These are phyloP conservation scores for Cicer cuneatum DNA, from an alignment of 306 rosid genomes.

Conservation along the genomic window DNA sequence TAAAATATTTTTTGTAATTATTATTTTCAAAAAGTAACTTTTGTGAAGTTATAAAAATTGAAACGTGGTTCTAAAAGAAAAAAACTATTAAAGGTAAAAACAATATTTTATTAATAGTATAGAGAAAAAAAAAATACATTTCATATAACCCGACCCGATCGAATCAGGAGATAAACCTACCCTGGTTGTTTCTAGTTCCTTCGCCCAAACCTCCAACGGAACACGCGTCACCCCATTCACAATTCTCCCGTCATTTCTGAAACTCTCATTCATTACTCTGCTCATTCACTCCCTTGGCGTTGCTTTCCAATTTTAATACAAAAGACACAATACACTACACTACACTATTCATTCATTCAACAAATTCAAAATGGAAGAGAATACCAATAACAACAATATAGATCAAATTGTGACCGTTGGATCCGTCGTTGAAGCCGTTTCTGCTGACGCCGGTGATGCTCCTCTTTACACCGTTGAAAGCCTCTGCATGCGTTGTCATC, in stretches of 20 bases:
- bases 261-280: not conserved
- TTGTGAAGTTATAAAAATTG: too few species aligned
- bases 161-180: not conserved
- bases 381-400: not conserved
- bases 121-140: too few species aligned
- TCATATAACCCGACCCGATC: not conserved
- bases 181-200: constrained; percentile 26
- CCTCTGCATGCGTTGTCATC: constrained; percentile 90
- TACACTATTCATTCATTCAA: too few species aligned
- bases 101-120: too few species aligned
- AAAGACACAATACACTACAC: too few species aligned
- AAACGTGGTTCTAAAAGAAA: too few species aligned
- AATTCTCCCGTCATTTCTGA: too few species aligned
- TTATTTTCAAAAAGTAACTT: too few species aligned
- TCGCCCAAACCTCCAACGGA: not conserved
- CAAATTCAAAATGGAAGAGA: constrained; percentile 41
- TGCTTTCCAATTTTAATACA: too few species aligned
- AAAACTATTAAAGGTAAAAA: too few species aligned
- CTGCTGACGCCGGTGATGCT: constrained; percentile 64
- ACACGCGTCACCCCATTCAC: not conserved
- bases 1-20: too few species aligned
- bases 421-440: constrained; percentile 83
- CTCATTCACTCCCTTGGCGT: too few species aligned
- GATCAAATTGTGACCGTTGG: constrained; percentile 76
- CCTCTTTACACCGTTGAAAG: constrained; percentile 80